These are phyloP conservation scores for Colletotrichum caudatum DNA, from an alignment of 2,329 filamentous ascomycete species.

Conservation along the genomic window DNA sequence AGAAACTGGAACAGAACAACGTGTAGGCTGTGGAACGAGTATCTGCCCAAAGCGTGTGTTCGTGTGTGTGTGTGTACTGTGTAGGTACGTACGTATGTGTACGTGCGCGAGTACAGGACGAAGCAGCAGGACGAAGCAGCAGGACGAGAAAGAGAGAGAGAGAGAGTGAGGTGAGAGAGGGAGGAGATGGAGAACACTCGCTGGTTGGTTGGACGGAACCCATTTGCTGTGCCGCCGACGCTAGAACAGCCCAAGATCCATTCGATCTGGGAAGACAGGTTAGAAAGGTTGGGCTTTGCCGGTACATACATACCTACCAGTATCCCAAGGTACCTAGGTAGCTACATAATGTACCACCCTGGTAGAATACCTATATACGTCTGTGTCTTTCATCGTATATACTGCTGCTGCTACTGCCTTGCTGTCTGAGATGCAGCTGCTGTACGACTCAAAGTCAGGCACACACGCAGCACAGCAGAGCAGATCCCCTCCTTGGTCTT, in stretches of 20 bases:
- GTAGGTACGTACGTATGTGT: neutral
- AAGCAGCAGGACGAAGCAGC: neutral
- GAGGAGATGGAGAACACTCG: neutral
- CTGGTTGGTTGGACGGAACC: conserved; percentile 10
- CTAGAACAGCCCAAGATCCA: conserved; percentile 23
- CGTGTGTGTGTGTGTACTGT: conserved; percentile 10
- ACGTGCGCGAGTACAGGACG: conserved; percentile 6
- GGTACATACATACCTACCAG: no score
- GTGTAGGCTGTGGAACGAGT: conserved; percentile 14
- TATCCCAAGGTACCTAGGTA: no score
- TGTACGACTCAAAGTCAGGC: conserved; percentile 30
- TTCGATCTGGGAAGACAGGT: conserved; percentile 7
- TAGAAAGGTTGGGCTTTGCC: conserved; percentile 17
- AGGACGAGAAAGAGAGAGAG: neutral
- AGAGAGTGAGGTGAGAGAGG: no score
- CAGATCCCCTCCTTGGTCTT: neutral
- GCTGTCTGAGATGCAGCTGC: conserved; percentile 15
- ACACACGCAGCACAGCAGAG: conserved; percentile 21
- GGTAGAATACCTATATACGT: neutral
- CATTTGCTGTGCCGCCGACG: conserved; percentile 26
- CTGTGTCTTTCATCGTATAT: no score
- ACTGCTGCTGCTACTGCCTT: neutral
- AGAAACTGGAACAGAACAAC: conserved; percentile 8
- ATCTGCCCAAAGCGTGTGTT: conserved; percentile 2
- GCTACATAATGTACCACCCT: neutral